Percentiles rank a stretch among this genome's conserved stretches.
Evolutionary conservation across 768 basidiomycete species (phyloP).

Genomic region (Suillus americanus): DNA sequence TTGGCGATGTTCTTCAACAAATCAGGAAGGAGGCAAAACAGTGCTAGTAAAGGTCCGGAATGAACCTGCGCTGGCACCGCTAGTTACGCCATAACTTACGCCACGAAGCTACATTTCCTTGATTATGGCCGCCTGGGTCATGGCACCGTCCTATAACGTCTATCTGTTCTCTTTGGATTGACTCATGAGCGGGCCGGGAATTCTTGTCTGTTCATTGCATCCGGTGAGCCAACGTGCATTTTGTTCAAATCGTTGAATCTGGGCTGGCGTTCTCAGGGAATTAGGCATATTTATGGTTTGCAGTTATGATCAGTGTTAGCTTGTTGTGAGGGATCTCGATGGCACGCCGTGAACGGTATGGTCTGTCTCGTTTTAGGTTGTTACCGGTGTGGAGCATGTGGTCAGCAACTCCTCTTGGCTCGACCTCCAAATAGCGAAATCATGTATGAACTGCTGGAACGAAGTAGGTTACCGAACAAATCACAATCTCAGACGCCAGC

Average conservation of each 20-base stretch:
- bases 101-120: background rate
- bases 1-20: background rate
- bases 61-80: background rate
- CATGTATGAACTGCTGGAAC: background rate
- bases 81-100: background rate
- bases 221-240: background rate
- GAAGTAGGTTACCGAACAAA: background rate
- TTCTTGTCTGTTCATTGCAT: background rate
- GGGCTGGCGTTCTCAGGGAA: background rate
- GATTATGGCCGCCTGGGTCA: background rate
- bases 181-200: too few relatives aligned
- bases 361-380: background rate
- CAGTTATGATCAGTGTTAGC: background rate
- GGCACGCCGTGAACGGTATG: background rate
- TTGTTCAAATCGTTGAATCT: background rate
- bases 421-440: background rate
- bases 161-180: background rate
- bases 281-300: background rate
- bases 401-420: background rate
- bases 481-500: background rate
- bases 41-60: too few relatives aligned
- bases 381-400: background rate
- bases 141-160: background rate
- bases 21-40: background rate
- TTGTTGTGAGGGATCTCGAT: background rate